Evolutionary conservation across 2,329 filamentous ascomycete species (phyloP).

Genomic region (Neopestalotiopsis sp.): DNA sequence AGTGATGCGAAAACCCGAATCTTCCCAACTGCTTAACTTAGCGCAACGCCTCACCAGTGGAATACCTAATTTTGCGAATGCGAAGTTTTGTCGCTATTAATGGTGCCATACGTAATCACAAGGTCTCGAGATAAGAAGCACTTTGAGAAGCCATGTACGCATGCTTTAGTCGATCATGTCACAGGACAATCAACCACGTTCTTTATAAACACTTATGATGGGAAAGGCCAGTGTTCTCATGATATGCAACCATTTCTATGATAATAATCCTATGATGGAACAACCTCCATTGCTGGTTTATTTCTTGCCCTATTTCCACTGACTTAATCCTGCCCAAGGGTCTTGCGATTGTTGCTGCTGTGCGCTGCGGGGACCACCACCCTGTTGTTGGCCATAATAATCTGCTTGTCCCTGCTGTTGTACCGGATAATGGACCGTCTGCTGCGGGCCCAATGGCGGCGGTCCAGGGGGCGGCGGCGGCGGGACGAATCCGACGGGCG

Average conservation of each 20-base stretch:
- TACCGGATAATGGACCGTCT: conserved; percentile 59
- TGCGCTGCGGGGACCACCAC: background rate
- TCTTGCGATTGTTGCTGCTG: conserved; percentile 15
- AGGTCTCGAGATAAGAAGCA: too few relatives aligned
- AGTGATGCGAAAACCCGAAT: too few relatives aligned
- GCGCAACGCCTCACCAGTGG: too few relatives aligned
- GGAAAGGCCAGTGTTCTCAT: background rate
- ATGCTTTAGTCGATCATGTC: too few relatives aligned
- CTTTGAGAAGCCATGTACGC: too few relatives aligned
- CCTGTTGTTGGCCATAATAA: conserved; percentile 17
- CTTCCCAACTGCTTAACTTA: too few relatives aligned
- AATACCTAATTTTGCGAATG: too few relatives aligned
- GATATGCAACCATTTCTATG: background rate
- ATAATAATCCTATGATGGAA: background rate
- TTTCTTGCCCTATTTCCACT: conserved; percentile 14
- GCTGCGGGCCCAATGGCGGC: conserved; percentile 65
- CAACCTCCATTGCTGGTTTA: background rate
- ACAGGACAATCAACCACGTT: too few relatives aligned
- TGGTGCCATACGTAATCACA: too few relatives aligned
- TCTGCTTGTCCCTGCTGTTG: conserved; percentile 37
- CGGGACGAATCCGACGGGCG: conserved; percentile 64
- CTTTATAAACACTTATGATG: background rate
- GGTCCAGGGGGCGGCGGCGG: conserved; percentile 68
- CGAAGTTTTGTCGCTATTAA: too few relatives aligned
- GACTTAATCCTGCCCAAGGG: conserved; percentile 18